These are phyloP conservation scores for Neonectria punicea DNA, from an alignment of 2,329 filamentous ascomycete species.

Conservation along the genomic window DNA sequence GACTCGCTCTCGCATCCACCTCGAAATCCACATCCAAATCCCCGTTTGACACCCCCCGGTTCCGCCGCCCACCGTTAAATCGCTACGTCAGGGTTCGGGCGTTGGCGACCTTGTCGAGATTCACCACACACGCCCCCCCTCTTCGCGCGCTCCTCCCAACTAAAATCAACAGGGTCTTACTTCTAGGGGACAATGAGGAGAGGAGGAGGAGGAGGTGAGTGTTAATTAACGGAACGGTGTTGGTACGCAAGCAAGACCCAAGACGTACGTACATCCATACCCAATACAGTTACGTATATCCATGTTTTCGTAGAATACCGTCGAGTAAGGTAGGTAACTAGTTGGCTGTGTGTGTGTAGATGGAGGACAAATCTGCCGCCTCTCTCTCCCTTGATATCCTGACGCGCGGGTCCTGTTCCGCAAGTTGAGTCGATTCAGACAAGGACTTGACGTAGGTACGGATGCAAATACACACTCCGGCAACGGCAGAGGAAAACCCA, in stretches of 20 bases:
- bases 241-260: slow-evolving; percentile 17
- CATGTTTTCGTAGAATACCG: slow-evolving; percentile 3
- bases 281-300: slow-evolving; percentile 7
- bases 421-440: too few relatives aligned
- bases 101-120: neutral
- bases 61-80: neutral
- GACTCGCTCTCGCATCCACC: neutral
- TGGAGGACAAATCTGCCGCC: neutral
- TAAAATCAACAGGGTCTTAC: neutral
- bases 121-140: neutral
- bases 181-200: neutral
- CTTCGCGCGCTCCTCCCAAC: neutral
- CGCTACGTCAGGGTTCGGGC: neutral
- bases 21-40: neutral
- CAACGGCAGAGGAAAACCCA: slow-evolving; percentile 1
- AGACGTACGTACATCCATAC: slow-evolving; percentile 15
- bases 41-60: neutral
- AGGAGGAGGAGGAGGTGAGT: neutral
- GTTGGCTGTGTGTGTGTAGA: neutral
- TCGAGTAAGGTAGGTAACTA: neutral
- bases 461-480: neutral
- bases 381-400: neutral
- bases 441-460: too few relatives aligned
- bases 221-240: slow-evolving; percentile 18
- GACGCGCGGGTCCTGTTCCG: neutral